Percentiles rank a stretch among this genome's conserved stretches.
Evolutionary conservation across 345 rosid genomes (phyloP).

Genomic region (Aquilaria yunnanensis): DNA sequence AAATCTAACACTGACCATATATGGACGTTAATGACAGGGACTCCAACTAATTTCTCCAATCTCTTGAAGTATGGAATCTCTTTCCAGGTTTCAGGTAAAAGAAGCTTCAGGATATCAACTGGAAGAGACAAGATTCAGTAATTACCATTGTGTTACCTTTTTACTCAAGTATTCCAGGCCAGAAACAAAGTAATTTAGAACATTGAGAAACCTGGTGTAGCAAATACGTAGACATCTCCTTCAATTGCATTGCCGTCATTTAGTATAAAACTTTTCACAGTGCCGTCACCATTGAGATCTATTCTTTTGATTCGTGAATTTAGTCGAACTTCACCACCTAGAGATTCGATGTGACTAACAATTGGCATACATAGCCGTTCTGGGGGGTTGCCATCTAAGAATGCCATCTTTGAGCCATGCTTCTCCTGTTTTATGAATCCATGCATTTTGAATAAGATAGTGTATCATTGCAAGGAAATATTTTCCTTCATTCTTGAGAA

Average conservation of each 20-base stretch:
- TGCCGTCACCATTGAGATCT: conserved; percentile 74
- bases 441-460: conserved; percentile 11
- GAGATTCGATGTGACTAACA: conserved; percentile 57
- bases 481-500: background rate
- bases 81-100: conserved; percentile 78
- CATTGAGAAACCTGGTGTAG: conserved; percentile 63
- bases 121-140: conserved; percentile 17
- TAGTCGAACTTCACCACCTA: conserved; percentile 51
- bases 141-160: background rate
- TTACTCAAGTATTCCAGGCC: too few species aligned
- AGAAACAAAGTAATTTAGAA: background rate
- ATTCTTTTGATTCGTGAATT: conserved; percentile 79
- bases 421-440: conserved; percentile 55
- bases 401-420: conserved; percentile 97
- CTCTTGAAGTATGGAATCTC: conserved; percentile 75
- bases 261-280: conserved; percentile 64
- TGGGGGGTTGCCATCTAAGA: conserved; percentile 94
- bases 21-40: conserved; percentile 94
- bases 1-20: conserved; percentile 68
- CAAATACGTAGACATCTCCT: conserved; percentile 87
- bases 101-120: conserved; percentile 92
- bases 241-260: conserved; percentile 57
- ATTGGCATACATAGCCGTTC: conserved; percentile 91
- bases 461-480: background rate
- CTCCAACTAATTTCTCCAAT: conserved; percentile 92